Base-by-base conservation (phyloP, 768 basidiomycete genomes). In the Tulasnella sp. region DNA sequence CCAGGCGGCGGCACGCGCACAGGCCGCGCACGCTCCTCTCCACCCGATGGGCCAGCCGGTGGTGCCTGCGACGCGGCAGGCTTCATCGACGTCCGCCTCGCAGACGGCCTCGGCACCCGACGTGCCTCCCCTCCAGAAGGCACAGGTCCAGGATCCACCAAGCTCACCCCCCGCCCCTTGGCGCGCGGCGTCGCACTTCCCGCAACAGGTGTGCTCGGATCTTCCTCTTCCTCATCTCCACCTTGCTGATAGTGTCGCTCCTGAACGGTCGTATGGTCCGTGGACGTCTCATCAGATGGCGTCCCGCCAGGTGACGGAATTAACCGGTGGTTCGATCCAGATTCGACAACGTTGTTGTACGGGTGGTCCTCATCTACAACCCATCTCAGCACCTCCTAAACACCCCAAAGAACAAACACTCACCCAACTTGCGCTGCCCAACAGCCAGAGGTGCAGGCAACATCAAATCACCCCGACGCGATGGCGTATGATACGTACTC, bases 91-190 rank as follows among this genome's bases (percentile, higher is more conserved):
- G 82, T 76, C 42, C 85, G 72, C 62, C 82, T 74, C 36, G 70
- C 70, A 7, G 72, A 65, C 45, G 76, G 79, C 63, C 86, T 73
- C 45, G 86, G 77, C 25, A 93, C 85, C 57, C 90, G 71, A 37
- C 89, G 77, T 12, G 32, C 36, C 25, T 91, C 90, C 15, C 85
- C 82, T 7, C 81, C 77, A 34, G 78, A 77, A 37, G 86, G 82
- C 2, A 92, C 85, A 36, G 88, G 89, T 12, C 93, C 93, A 63
- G 78, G 72, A 62, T 97, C 93, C 54, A 78, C 78, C 56, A 97
- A 69, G 42, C 82, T 82, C 46, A 96, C 76, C 21, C 92, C 89
- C 9, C 86, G 78, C 4, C 69, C 66, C 49, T 43, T 39, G 59
- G 52, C 39, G 17, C 34, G 52, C 25, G 52, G 21, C 17, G 52